Base-by-base conservation (phyloP, 805 yeast species). In the Wickerhamomyces alni region DNA sequence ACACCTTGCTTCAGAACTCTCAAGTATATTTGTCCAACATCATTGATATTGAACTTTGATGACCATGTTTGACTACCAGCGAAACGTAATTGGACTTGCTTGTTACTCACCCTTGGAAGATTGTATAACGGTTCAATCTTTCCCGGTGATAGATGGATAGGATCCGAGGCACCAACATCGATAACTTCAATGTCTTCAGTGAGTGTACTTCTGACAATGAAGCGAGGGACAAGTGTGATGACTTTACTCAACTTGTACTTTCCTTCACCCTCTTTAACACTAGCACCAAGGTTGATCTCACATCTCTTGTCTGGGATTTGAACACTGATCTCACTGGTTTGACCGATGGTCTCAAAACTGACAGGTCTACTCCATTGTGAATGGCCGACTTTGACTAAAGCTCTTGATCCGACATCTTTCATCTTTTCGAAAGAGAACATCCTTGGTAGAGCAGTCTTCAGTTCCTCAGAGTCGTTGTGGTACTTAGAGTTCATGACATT, bases 271-370 rank as follows among this genome's bases (percentile, higher is more conserved):
- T 88, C 97, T 0, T 72, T 60, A 11, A 87, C 75, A 22, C 75
- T 68, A 21, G 89, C 61, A 12, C 98, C 98, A 11, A 89, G 63
- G 52, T 83, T 80, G 44, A 78, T 75, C 52, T 88, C 96, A 55
- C 57, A 52, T 59, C 77, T 58, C 58, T 59, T 72, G 11, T 72
- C 74, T 30, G 69, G 63, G 1, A 77, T 49, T 28, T 74, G 74
- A 39, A 79, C 58, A 3, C 63, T 61, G 3, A 74, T 65, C 40
- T 79, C 95, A 32, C 74, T 70, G 1, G 79, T 67, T 47, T 88
- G 91, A 0, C 99, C 99, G 40, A 91, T 73, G 4, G 95, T 94
- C 55, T 89, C 96, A 52, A 93, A 79, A 56, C 95, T 81, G 35
- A 87, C 66, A 2, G 87, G 85, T 1, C 67, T 57, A 47, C 96